Conservation (phyloP, 441 rosid genomes). For the Populus hybrid region DNA sequence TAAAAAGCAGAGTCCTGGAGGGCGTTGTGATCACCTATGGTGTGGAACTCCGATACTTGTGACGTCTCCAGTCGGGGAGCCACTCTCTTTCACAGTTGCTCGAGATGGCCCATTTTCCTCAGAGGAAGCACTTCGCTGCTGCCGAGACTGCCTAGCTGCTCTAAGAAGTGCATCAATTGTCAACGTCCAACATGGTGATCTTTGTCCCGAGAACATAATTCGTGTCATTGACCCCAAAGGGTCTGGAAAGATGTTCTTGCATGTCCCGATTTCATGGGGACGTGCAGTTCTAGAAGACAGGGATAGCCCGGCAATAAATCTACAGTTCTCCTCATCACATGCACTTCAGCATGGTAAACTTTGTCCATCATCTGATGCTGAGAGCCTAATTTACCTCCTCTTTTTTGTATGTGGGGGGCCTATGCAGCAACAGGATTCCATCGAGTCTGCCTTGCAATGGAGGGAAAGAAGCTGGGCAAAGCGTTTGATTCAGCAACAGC, state of each 20-base stretch:
- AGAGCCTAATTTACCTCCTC: constrained; percentile 57
- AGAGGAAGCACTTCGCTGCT: constrained; percentile 51
- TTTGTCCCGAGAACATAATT: constrained; percentile 54
- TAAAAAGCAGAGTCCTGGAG: constrained; percentile 40
- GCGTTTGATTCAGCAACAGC: constrained; percentile 53
- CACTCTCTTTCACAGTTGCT: constrained; percentile 42
- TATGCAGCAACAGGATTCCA: constrained; percentile 50
- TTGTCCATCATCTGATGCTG: constrained; percentile 65
- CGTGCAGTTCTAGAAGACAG: constrained; percentile 65
- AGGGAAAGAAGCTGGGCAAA: constrained; percentile 60
- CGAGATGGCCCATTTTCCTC: constrained; percentile 41
- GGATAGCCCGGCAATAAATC: constrained; percentile 55
- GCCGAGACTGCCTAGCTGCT: constrained; percentile 56
- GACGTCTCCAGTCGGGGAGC: constrained; percentile 57
- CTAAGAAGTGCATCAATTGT: constrained; percentile 48
- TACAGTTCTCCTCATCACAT: constrained; percentile 61
- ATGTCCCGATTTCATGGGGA: constrained; percentile 55
- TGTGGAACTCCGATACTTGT: constrained; percentile 69
- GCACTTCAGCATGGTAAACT: constrained; percentile 68
- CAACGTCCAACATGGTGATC: constrained; percentile 58
- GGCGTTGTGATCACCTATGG: constrained; percentile 57
- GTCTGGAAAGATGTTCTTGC: constrained; percentile 18
- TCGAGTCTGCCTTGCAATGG: constrained; percentile 69
- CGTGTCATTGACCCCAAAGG: constrained; percentile 31
- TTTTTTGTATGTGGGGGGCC: constrained; percentile 50